Conservation (phyloP, 2,329 filamentous ascomycete genomes). For the Diaporthe capsici region DNA sequence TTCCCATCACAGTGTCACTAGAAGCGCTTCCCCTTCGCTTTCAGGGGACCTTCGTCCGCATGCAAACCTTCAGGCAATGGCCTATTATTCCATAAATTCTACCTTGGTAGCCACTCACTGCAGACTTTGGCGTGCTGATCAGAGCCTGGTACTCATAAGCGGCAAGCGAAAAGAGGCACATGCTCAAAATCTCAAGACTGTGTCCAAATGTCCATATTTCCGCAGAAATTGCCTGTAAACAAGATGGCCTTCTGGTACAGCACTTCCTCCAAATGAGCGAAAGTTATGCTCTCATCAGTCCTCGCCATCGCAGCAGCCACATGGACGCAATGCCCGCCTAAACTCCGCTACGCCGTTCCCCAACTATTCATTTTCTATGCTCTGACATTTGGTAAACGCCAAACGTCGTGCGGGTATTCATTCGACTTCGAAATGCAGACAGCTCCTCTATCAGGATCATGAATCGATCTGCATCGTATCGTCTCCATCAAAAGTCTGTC, state of each 20-base stretch:
- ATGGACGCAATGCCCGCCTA: not conserved
- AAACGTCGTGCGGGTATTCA: conserved; percentile 33
- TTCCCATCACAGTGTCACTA: not conserved
- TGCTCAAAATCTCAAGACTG: too few relatives aligned
- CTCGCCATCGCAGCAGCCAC: not conserved
- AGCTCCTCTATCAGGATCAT: conserved; percentile 41
- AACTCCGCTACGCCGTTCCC: conserved; percentile 24
- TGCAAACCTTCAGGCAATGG: not conserved
- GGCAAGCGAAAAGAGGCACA: not conserved
- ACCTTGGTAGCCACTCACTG: not conserved
- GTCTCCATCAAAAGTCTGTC: conserved; percentile 76
- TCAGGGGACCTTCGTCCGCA: too few relatives aligned
- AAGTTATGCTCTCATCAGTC: not conserved
- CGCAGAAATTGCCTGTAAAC: not conserved
- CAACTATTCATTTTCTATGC: not conserved
- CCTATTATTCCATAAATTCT: not conserved
- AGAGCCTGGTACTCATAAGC: not conserved
- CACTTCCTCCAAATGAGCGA: not conserved
- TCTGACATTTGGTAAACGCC: not conserved
- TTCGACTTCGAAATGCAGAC: not conserved
- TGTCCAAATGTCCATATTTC: not conserved
- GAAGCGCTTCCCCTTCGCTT: not conserved
- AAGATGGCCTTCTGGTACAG: not conserved
- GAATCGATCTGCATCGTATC: conserved; percentile 89
- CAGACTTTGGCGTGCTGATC: too few relatives aligned